Percentiles rank a stretch among this genome's conserved stretches.
Conservation (phyloP, 2,329 filamentous ascomycete genomes). For the Cyphellophora attinorum region DNA sequence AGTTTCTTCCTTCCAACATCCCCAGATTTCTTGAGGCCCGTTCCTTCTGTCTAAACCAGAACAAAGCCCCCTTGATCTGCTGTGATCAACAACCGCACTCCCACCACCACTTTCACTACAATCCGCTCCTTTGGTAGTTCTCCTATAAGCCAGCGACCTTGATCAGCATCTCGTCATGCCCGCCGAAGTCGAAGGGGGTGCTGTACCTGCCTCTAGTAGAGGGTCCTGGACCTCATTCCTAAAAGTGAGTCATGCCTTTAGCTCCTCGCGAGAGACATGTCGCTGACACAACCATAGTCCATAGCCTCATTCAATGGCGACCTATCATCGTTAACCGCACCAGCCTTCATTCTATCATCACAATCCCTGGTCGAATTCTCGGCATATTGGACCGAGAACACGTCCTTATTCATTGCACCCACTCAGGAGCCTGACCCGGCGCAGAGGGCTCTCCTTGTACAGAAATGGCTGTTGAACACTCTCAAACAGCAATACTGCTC, state of each 20-base stretch:
- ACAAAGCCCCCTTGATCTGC: too few relatives aligned
- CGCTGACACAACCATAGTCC: conserved; percentile 40
- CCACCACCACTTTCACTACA: too few relatives aligned
- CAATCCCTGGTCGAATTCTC: conserved; percentile 59
- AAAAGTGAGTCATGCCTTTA: conserved; percentile 33
- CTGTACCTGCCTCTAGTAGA: conserved; percentile 32
- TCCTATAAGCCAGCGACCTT: too few relatives aligned
- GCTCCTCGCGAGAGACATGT: too few relatives aligned
- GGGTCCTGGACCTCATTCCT: conserved; percentile 37
- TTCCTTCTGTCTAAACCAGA: too few relatives aligned
- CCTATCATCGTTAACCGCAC: conserved; percentile 69
- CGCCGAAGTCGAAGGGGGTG: conserved; percentile 29
- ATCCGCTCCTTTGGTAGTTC: too few relatives aligned
- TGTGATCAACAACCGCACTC: too few relatives aligned
- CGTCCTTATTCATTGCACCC: conserved; percentile 63
- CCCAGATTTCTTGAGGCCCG: too few relatives aligned
- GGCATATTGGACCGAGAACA: conserved; percentile 65
- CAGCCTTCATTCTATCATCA: conserved; percentile 71
- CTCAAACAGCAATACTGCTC: conserved; percentile 71
- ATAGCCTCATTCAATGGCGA: conserved; percentile 79
- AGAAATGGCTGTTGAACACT: conserved; percentile 84
- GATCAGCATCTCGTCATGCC: too few relatives aligned
- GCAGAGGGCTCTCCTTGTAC: conserved; percentile 67
- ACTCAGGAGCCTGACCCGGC: conserved; percentile 63
- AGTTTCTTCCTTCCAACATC: too few relatives aligned